These are phyloP conservation scores for Plasmodium fragile DNA, from an alignment of 169 alveolate genomes.

Conservation along the genomic window DNA sequence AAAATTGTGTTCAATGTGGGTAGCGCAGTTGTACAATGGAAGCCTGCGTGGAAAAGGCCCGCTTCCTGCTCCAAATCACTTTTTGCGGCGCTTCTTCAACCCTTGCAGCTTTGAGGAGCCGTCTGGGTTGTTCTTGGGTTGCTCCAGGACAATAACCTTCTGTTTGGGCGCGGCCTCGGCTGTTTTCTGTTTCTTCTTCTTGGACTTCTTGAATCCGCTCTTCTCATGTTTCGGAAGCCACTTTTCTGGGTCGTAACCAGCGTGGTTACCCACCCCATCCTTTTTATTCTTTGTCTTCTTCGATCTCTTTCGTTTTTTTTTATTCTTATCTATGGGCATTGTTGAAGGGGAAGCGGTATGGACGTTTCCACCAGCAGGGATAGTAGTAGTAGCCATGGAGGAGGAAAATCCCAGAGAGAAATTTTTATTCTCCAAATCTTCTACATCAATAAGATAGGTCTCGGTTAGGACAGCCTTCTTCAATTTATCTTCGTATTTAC, in stretches of 20 bases:
- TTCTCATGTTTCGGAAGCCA: conserved; percentile 73
- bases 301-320: conserved; percentile 23
- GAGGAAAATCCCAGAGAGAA: background rate
- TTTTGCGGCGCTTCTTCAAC: conserved; percentile 51
- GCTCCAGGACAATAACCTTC: conserved; percentile 9
- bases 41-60: background rate
- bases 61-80: background rate
- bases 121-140: conserved; percentile 1
- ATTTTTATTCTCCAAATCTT: conserved; percentile 55
- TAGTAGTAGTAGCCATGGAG: background rate
- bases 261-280: background rate
- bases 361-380: background rate
- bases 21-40: too few relatives aligned
- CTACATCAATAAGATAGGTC: conserved; percentile 69
- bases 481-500: conserved; percentile 44
- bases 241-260: conserved; percentile 17
- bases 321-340: background rate
- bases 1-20: background rate
- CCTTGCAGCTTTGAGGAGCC: conserved; percentile 42
- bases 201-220: conserved; percentile 6
- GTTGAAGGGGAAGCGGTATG: background rate
- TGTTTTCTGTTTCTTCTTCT: conserved; percentile 31
- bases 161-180: background rate
- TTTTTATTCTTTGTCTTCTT: conserved; percentile 4
- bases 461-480: conserved; percentile 47